Percentiles rank a stretch among this genome's conserved stretches.
Evolutionary conservation across 208 protist species (phyloP).

Genomic region (Leptomonas seymouri): DNA sequence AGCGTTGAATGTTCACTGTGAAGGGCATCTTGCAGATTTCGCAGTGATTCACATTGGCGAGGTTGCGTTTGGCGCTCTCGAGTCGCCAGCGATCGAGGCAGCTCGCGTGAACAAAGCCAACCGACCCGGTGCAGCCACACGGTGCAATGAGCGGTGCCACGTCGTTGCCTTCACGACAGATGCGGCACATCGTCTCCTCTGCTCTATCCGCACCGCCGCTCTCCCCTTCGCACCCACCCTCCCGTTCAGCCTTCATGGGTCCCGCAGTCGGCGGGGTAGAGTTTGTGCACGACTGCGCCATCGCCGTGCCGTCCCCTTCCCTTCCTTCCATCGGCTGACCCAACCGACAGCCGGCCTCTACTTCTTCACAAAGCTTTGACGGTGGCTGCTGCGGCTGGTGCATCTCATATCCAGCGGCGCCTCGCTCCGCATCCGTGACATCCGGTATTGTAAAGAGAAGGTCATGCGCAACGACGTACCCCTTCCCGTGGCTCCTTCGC

Average conservation of each 20-base stretch:
- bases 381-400: background rate
- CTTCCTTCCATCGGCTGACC: constrained; percentile 1
- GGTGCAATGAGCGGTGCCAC: constrained; percentile 69
- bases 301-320: background rate
- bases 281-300: too few relatives aligned
- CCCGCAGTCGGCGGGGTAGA: too few relatives aligned
- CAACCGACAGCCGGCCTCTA: background rate
- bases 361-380: constrained; percentile 17
- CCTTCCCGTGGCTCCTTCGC: background rate
- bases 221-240: background rate
- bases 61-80: constrained; percentile 70
- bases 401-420: background rate
- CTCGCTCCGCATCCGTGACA: background rate
- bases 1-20: constrained; percentile 46
- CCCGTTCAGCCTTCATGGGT: too few relatives aligned
- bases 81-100: constrained; percentile 86
- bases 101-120: constrained; percentile 73
- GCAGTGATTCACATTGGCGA: constrained; percentile 71
- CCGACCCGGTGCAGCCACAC: constrained; percentile 75
- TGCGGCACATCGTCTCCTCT: constrained; percentile 75
- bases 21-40: constrained; percentile 83
- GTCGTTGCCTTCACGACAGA: constrained; percentile 64
- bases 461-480: constrained; percentile 6
- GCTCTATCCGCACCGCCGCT: constrained; percentile 45
- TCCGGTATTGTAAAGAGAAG: constrained; percentile 20